Conservation (phyloP, 345 rosid genomes). For the Acer yangbiense region DNA sequence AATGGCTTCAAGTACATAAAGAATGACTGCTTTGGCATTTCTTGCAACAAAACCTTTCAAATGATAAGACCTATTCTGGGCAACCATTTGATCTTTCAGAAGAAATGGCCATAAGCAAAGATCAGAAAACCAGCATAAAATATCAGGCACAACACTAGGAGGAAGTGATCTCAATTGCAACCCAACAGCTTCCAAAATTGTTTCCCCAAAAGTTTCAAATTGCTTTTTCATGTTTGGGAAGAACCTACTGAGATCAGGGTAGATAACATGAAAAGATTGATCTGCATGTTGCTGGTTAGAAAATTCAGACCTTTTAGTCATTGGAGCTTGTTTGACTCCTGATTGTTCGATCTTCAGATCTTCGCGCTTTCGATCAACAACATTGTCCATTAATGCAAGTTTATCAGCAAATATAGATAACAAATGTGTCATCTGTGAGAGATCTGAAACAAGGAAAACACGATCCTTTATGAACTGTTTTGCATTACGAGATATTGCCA, state of each 20-base stretch:
- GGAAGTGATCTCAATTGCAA: slow-evolving; percentile 69
- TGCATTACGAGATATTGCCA: slow-evolving; percentile 76
- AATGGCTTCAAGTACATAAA: slow-evolving; percentile 71
- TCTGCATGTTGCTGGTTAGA: slow-evolving; percentile 33
- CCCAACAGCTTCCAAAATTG: slow-evolving; percentile 75
- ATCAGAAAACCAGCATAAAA: slow-evolving; percentile 88
- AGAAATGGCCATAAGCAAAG: slow-evolving; percentile 64
- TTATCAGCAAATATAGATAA: slow-evolving; percentile 72
- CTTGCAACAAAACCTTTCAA: slow-evolving; percentile 66
- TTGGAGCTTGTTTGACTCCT: slow-evolving; percentile 23
- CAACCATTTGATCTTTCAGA: slow-evolving; percentile 27
- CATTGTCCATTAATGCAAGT: slow-evolving; percentile 53
- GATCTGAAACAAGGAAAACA: slow-evolving; percentile 64
- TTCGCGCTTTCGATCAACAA: slow-evolving; percentile 39
- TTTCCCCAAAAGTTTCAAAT: slow-evolving; percentile 69
- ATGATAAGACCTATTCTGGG: slow-evolving; percentile 33
- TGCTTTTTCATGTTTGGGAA: slow-evolving; percentile 72
- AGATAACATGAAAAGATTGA: slow-evolving; percentile 56
- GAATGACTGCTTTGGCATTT: slow-evolving; percentile 77
- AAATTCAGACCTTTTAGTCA: slow-evolving; percentile 27
- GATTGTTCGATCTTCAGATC: slow-evolving; percentile 32
- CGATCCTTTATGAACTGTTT: slow-evolving; percentile 54
- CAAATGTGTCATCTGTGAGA: slow-evolving; percentile 59
- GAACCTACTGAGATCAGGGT: slow-evolving; percentile 64
- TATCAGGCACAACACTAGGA: slow-evolving; percentile 59